Percentiles rank a stretch among this genome's conserved stretches.
These are phyloP conservation scores for Jamesozyma piceae DNA, from an alignment of 805 yeast species.

Conservation along the genomic window DNA sequence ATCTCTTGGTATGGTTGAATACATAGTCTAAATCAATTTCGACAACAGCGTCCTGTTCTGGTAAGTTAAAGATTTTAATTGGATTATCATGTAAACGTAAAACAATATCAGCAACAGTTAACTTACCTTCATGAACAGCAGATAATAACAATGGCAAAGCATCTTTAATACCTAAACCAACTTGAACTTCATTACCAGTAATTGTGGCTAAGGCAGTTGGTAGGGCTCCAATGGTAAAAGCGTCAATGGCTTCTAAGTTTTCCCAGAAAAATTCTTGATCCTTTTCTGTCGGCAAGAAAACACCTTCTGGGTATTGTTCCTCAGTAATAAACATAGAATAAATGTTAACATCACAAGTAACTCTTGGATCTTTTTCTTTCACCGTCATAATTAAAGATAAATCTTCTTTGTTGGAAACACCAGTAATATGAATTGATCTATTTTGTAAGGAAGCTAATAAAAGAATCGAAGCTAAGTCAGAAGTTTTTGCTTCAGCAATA, in stretches of 20 bases:
- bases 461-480: conserved; percentile 86
- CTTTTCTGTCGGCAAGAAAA: conserved; percentile 66
- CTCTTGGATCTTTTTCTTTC: conserved; percentile 68
- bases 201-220: conserved; percentile 67
- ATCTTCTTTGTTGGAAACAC: conserved; percentile 73
- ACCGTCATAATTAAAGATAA: conserved; percentile 76
- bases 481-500: conserved; percentile 83
- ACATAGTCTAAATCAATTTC: conserved; percentile 68
- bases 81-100: conserved; percentile 74
- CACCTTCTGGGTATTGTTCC: conserved; percentile 60
- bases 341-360: conserved; percentile 84
- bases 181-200: conserved; percentile 46
- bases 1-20: conserved; percentile 39
- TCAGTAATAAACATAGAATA: conserved; percentile 68
- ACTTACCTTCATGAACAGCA: conserved; percentile 65
- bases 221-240: conserved; percentile 74
- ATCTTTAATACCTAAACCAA: conserved; percentile 75
- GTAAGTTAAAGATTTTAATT: conserved; percentile 68
- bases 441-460: conserved; percentile 80
- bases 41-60: conserved; percentile 61
- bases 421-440: conserved; percentile 81
- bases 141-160: conserved; percentile 72
- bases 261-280: conserved; percentile 82
- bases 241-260: conserved; percentile 62
- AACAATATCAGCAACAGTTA: conserved; percentile 65